Evolutionary conservation across 176 grass and related monocot genomes (phyloP), one percentile per base, ranked within the genome.

Genomic region (Puccinellia tenuiflora): DNA sequence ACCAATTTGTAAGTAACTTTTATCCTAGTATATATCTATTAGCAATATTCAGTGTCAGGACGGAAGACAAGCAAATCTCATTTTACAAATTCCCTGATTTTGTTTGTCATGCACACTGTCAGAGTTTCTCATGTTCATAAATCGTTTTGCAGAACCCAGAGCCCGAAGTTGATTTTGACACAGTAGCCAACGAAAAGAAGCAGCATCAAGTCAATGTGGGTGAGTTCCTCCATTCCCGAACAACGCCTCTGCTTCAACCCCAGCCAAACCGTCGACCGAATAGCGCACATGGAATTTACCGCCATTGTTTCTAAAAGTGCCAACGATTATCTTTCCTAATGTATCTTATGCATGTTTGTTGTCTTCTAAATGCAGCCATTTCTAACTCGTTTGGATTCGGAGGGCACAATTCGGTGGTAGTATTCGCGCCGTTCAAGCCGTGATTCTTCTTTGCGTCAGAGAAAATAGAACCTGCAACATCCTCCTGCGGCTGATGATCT

Each of bases 341-440:
- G 13, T 80, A 7, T 56, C 90, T 66, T 67, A 82, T 40, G 37
- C 4, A 35, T 70, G n/a, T 61, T 47, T 68, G 17, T 3, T 69
- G 1, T 39, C 10, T 77, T 39, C 14, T 35, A 9, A 72, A 67
- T 85, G 81, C 89, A 91, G 90, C 78, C n/a, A 88, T 92, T 63
- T 92, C 90, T 60, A 92, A 92, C 73, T 92, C 90, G 2, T 92
- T 92, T 24, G 90, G 90, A 75, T 92, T 92, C 37, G 90, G 90
- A 61, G 90, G 90, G 25, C 90, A 92, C 86, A 92, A 92, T 48
- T 88, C 90, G 1, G 86, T 88, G 78, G 83, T 92, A 28, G 86
- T 88, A 35, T 92, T 92, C 61, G 83, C 83, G 26, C 86, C 90
- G 40, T 92, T 86, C 78, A 92, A 92, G 79, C 85, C 68, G 57